Conservation (phyloP, 352 stramenopile genomes). For the Pythium chondricola region DNA sequence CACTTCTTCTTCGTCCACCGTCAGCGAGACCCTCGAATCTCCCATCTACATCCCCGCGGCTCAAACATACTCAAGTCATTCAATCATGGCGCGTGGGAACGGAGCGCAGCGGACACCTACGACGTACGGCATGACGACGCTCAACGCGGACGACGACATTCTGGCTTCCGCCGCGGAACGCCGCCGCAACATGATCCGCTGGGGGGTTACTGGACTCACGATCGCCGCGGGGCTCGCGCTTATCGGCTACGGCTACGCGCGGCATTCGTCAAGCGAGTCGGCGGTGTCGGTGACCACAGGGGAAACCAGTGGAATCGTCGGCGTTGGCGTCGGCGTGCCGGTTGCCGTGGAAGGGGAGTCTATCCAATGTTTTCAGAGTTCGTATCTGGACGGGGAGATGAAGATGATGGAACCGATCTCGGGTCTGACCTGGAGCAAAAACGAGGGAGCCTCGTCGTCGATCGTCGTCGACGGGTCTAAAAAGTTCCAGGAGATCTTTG, state of each 20-base stretch:
- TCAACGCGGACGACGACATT: conserved; percentile 17
- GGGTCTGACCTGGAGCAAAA: conserved; percentile 39
- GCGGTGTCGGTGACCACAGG: not conserved
- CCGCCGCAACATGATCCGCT: conserved; percentile 22
- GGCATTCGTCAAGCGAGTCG: not conserved
- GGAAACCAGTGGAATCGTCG: not conserved
- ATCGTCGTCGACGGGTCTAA: conserved; percentile 48
- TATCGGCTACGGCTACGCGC: conserved; percentile 16
- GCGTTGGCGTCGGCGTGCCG: not conserved
- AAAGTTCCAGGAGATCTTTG: conserved; percentile 74
- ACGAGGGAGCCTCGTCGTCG: conserved; percentile 15
- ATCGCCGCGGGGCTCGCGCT: conserved; percentile 20
- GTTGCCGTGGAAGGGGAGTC: not conserved
- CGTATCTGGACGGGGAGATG: conserved; percentile 43
- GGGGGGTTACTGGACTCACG: conserved; percentile 23
- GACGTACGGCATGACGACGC: conserved; percentile 40
- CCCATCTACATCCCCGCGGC: too few species aligned
- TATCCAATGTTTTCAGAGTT: conserved; percentile 63
- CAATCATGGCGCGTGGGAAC: conserved; percentile 8
- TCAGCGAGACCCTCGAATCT: too few species aligned
- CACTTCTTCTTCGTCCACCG: not conserved
- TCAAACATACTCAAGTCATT: not conserved
- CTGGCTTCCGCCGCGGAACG: conserved; percentile 13
- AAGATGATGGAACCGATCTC: conserved; percentile 59
- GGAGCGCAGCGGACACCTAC: conserved; percentile 16